phyloP scores from a whole-genome alignment of 495 filamentous ascomycete genomes.

The Penicillium waksmanii region DNA sequence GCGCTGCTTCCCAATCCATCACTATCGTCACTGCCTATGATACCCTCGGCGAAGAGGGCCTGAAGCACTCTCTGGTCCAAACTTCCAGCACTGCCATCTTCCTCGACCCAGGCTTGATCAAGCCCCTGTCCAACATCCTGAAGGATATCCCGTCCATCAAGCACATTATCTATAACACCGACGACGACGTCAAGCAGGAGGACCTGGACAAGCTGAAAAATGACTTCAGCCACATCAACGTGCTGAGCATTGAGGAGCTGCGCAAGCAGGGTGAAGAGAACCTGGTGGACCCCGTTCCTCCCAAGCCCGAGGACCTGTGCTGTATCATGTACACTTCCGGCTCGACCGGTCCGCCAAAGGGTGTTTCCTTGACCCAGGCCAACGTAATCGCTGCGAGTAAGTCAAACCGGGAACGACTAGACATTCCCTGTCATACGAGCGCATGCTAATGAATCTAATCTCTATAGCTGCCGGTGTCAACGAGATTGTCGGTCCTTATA shows the following conservation, averaged over 20 bases:
- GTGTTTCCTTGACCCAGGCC: conserved; percentile 86
- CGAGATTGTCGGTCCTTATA: conserved; percentile 79
- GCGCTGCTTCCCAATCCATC: conserved; percentile 85
- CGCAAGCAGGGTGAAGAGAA: conserved; percentile 82
- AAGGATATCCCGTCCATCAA: conserved; percentile 78
- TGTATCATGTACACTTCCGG: conserved; percentile 99
- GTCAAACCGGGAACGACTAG: conserved; percentile 29
- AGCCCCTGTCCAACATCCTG: conserved; percentile 78
- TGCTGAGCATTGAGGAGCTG: conserved; percentile 86
- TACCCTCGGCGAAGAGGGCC: conserved; percentile 90
- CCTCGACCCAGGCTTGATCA: conserved; percentile 81
- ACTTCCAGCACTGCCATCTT: conserved; percentile 88
- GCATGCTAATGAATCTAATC: conserved; percentile 10
- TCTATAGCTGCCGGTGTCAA: conserved; percentile 79
- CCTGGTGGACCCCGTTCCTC: conserved; percentile 77
- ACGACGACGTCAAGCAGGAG: conserved; percentile 71
- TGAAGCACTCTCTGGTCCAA: conserved; percentile 88
- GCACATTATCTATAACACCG: conserved; percentile 87
- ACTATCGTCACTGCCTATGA: conserved; percentile 98
- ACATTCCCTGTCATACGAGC: background rate
- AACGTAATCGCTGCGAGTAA: conserved; percentile 87
- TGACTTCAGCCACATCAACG: conserved; percentile 67
- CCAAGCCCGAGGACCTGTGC: conserved; percentile 83
- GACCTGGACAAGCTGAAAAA: conserved; percentile 81
- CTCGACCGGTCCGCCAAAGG: conserved; percentile 96